Base-by-base conservation (phyloP, 805 yeast species). In the Saccharomyces mikatae region DNA sequence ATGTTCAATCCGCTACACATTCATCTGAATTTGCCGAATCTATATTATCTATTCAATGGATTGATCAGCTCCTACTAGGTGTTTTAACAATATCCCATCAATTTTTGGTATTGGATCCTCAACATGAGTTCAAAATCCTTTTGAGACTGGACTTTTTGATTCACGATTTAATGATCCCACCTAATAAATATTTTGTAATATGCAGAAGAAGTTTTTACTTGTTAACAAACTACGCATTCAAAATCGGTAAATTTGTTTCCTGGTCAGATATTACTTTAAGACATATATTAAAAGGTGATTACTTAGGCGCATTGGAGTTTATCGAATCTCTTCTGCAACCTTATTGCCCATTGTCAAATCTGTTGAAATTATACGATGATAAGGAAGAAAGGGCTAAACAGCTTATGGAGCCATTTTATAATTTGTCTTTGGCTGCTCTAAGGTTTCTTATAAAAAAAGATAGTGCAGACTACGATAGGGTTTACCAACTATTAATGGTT, bases 211-310 rank as follows among this genome's bases (percentile, higher is more conserved):
- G 57, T 31, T 30, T 68, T 6, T 50, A 60, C 26, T 50, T 66
- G 6, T 46, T 66, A 29, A 66, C 72, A 4, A 62, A 58, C 21
- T 64, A 64, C 50, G 58, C 62, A 13, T 46, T 68, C n/a, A 62
- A 63, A 30, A 52, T 62, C 0, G 72, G 72, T 3, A 60, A 55
- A 24, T 61, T 64, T 49, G 51, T 60, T 30, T 59, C 70, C 4
- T 70, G 74, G 74, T 63, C 71, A 8, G 66, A 67, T 47, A 58
- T 68, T 1, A 60, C 60, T 11, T 53, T 70, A 22, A 61, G 58
- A 28, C 59, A 60, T 6, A 68, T 70, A 9, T 71, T 68, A 50
- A 53, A 49, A 14, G 70, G 69, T 13, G 60, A 63, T 36, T 68
- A 65, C 47, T 50, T 64, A 6, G 60, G 58, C 8, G 71, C 72